Evolutionary conservation across 805 yeast species (phyloP).

Genomic region (Kuraishia cidri): DNA sequence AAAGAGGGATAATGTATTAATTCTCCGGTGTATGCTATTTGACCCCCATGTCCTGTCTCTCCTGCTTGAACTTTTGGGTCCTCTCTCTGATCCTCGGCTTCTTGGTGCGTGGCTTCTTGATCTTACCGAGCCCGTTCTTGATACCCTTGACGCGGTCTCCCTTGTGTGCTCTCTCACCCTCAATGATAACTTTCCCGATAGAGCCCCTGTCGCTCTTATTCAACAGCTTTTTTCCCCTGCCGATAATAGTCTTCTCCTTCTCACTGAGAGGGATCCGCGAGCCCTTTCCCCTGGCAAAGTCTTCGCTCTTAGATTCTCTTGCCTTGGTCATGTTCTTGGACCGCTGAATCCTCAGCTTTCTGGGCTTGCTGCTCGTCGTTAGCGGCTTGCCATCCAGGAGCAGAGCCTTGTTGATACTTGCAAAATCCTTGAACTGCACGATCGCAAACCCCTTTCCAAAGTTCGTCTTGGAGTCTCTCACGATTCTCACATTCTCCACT

Average conservation of each 20-base stretch:
- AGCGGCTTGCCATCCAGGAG: conserved; percentile 63
- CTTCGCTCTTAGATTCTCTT: conserved; percentile 9
- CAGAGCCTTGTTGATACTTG: conserved; percentile 75
- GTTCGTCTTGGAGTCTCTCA: conserved; percentile 89
- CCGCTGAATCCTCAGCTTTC: conserved; percentile 74
- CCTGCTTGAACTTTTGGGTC: conserved; percentile 24
- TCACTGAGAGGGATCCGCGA: conserved; percentile 34
- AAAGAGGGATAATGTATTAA: too few relatives aligned
- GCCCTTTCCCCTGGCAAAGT: conserved; percentile 9
- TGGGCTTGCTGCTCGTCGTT: conserved; percentile 23
- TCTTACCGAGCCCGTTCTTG: conserved; percentile 40
- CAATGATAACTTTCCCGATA: conserved; percentile 50
- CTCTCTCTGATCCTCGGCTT: conserved; percentile 41
- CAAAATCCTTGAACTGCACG: conserved; percentile 73
- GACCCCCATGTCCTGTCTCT: neutral
- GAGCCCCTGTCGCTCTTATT: conserved; percentile 76
- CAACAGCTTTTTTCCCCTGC: conserved; percentile 67
- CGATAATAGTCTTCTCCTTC: conserved; percentile 65
- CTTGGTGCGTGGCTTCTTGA: conserved; percentile 51
- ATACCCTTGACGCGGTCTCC: conserved; percentile 55
- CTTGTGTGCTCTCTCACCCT: conserved; percentile 73
- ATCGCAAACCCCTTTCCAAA: conserved; percentile 97
- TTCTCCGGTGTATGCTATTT: too few relatives aligned
- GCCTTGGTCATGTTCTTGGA: conserved; percentile 37
- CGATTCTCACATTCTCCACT: conserved; percentile 81